Base-by-base conservation (phyloP, 1,139 yeast genomes). In the Pichia sp. region DNA sequence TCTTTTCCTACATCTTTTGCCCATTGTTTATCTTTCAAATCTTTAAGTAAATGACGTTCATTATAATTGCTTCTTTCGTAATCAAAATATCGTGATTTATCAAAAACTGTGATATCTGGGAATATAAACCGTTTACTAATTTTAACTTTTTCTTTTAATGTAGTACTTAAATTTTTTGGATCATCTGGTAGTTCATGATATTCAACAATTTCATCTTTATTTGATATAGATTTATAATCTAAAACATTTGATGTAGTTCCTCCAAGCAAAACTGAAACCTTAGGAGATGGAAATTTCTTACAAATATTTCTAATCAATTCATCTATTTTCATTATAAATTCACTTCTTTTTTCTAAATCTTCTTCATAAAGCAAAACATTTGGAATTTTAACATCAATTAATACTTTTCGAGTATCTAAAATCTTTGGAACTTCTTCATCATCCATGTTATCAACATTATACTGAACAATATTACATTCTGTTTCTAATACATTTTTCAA, bases 231-330 rank as follows among this genome's bases (percentile, higher is more conserved):
- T 2, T 35, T 32, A 48, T 50, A 16, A 54, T 54, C 43, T 22
- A 42, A 52, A 9, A 38, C 47, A 6, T 27, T 30, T 2, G 48
- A 8, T 18, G 59, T 56, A 18, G 49, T 48, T 10, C 71, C 61
- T 0, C 85, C 76, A 37, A 76, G 59, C 6, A 82, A 59, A 3
- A 83, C 62, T 4, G 82, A 65, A 43, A 69, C 70, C 46, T 72
- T 72, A 0, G 91, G 89, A 0, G 86, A 70, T 0, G 93, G 91
- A n/a, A 80, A 56, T 49, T 76, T 78, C 26, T 84, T 69, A 23
- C 80, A 53, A 13, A 81, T 68, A 32, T 66, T 65, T 23, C 57
- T 60, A 8, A 78, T 52, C 43, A 70, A 61, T 39, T 67, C 70
- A 58, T 85, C 94, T 46, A 76, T 69, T 14, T 62, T 56, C 20